These are phyloP conservation scores for Mrakia frigida DNA, from an alignment of 768 basidiomycete genomes.

Conservation along the genomic window DNA sequence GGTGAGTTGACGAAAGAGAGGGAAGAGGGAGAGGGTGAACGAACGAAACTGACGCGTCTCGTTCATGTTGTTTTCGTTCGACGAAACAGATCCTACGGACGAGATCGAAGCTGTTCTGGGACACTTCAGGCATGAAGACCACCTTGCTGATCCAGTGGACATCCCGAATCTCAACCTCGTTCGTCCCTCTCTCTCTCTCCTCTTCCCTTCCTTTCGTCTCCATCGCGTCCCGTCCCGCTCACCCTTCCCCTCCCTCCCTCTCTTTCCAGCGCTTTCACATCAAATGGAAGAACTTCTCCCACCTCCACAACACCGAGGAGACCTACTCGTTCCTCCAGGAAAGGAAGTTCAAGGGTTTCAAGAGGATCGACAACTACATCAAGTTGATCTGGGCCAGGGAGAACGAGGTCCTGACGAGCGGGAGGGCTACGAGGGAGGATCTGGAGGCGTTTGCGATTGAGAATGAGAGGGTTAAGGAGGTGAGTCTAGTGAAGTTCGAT, in stretches of 20 bases:
- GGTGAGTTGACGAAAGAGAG: not conserved
- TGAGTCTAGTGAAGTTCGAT: slow-evolving; percentile 41
- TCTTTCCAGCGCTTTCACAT: slow-evolving; percentile 81
- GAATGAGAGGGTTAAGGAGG: slow-evolving; percentile 84
- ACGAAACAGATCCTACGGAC: slow-evolving; percentile 42
- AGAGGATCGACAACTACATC: slow-evolving; percentile 99
- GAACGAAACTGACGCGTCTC: not conserved
- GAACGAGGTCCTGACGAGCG: slow-evolving; percentile 60
- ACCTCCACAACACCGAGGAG: slow-evolving; percentile 99
- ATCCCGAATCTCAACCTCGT: slow-evolving; percentile 85
- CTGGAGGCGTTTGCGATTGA: slow-evolving; percentile 81
- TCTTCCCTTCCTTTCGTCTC: not conserved
- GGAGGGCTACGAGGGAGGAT: slow-evolving; percentile 75
- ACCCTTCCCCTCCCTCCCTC: not conserved
- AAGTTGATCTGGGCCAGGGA: slow-evolving; percentile 58
- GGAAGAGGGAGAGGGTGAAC: not conserved
- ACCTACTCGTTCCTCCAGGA: slow-evolving; percentile 86
- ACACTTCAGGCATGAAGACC: slow-evolving; percentile 78
- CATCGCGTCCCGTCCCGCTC: not conserved
- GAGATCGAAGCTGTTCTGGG: slow-evolving; percentile 89
- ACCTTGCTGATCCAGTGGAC: slow-evolving; percentile 62
- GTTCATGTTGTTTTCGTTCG: too few relatives aligned
- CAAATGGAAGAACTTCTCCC: slow-evolving; percentile 98
- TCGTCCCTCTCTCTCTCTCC: slow-evolving; percentile 1
- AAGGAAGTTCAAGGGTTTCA: slow-evolving; percentile 78